A percentile compares a stretch with the other conserved stretches of the same genome.
phyloP scores from a whole-genome alignment of 2,329 filamentous ascomycete species.

The Ascochyta fabae region DNA sequence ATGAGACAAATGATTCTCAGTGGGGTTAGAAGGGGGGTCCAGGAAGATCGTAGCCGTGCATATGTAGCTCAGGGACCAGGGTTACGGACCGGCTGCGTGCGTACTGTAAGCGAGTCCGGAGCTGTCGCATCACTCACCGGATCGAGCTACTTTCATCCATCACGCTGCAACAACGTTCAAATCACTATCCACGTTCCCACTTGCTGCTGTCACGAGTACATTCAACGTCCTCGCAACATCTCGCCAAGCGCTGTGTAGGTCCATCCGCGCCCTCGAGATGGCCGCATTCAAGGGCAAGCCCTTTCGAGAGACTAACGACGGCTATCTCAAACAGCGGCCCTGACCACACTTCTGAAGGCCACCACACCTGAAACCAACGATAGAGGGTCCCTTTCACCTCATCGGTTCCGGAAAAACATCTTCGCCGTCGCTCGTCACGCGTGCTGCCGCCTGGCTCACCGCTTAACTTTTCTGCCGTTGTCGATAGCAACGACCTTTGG shows the following conservation, averaged over 20 bases:
- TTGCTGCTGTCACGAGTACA: conserved; percentile 14
- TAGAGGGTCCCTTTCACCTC: neutral
- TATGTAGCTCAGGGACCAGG: conserved; percentile 10
- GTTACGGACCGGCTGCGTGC: conserved; percentile 1
- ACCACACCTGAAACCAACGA: conserved; percentile 14
- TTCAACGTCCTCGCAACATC: conserved; percentile 22
- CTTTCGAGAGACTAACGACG: conserved; percentile 42
- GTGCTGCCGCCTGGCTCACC: conserved; percentile 25
- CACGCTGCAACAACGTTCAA: conserved; percentile 12
- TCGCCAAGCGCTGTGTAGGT: conserved; percentile 41
- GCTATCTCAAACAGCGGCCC: conserved; percentile 31
- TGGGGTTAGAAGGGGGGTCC: conserved; percentile 9
- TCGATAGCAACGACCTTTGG: conserved; percentile 13
- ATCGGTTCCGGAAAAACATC: conserved; percentile 18
- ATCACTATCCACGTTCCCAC: conserved; percentile 1
- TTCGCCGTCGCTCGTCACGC: conserved; percentile 13
- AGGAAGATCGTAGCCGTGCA: conserved; percentile 3
- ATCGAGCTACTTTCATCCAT: conserved; percentile 18
- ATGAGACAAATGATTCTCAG: conserved; percentile 15
- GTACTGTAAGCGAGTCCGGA: neutral
- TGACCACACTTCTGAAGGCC: conserved; percentile 18
- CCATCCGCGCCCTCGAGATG: conserved; percentile 38
- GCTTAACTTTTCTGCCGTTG: conserved; percentile 33
- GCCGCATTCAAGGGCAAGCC: conserved; percentile 37
- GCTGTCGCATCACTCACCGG: conserved; percentile 5